Evolutionary conservation across 176 grass and related monocot species (phyloP), one percentile per base, ranked within the genome.

Genomic region (Rhynchospora tenuis): DNA sequence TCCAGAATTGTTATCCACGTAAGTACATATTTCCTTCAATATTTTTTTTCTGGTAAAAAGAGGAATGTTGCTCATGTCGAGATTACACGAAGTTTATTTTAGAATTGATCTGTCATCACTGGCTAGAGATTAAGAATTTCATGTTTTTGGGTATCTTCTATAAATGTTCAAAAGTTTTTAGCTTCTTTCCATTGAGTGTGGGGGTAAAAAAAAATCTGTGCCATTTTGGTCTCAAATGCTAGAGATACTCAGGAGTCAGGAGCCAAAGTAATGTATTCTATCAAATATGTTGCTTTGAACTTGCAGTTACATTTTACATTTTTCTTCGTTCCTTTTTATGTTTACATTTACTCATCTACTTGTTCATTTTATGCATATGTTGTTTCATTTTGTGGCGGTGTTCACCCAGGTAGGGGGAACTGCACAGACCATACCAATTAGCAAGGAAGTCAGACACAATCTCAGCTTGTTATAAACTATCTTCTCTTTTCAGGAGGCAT

Each of bases 1-100:
- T 99, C 68, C 74, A 89, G 44, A 99, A 91, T 83, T 92, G 89
- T 81, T 99, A 95, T 92, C 96, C 96, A 59, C 89, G 96, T 99
- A 99, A 28, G 74, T 83, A 43, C 50, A 29, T 52, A 23, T 51
- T 81, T 61, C 47, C 28, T 22, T 17, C 43, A 19, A 20, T 55
- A 54, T 19, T 77, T 55, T 54, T 56, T 28, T 77, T 76, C 44
- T 24, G 12, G 13, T 4, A 29, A 55, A 17, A 55, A 31, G 15
- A 31, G 43, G 6, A 55, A 77, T 28, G 8, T 2, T 52, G 45
- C 72, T 3, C 2, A 0, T 76, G 48, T 24, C 50, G 26, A 29
- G 71, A 74, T 75, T 28, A 50, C 45, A 52, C 45, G 28, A 51
- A 74, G 72, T 56, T 55, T 56, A 12, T 31, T 56, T 56, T 56